Evolutionary conservation across 306 rosid species (phyloP), one percentile per base, ranked within the genome.

Genomic region (Pterocarpus santalinus): DNA sequence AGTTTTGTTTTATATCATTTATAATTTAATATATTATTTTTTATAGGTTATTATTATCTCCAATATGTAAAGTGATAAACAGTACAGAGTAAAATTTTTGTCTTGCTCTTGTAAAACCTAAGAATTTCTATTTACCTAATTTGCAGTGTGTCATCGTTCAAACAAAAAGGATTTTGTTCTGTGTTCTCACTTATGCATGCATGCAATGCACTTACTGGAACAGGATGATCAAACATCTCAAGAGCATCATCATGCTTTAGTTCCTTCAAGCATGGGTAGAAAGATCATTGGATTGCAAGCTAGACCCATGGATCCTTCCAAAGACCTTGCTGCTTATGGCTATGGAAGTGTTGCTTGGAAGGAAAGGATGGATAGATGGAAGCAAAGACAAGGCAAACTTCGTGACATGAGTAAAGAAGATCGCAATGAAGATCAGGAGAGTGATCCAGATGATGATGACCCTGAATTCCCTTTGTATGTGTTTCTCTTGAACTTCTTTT

Each of bases 261-360:
- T 81, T 53, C 85, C 92, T 16, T 81, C 81, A 53, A 62, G 22
- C 81, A 81, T 44, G 44, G 72, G 83, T 65, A 82, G 65, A n/a
- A 77, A 71, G 44, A 64, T 75, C 16, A 46, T 14, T 46, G 58
- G 73, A 81, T 52, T 82, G 79, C 89, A 83, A 76, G 82, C 97
- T 13, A 87, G 91, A 76, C 79, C 91, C 15, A 70, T 89, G 93
- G 93, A 85, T 82, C 96, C 92, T 86, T 89, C 88, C 62, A 91
- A 86, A 82, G 90, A 90, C 85, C 44, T 85, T 5, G 88, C 92
- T 68, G 88, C 88, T 65, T 90, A 91, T 80, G 94, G 97, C 75
- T 88, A 90, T 82, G 97, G 94, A n/a, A 90, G 94, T 80, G 65
- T 86, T 83, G 91, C 88, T 14, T 89, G 93, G 93, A 89, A 89